Percentiles rank a stretch among this genome's conserved stretches.
phyloP scores from a whole-genome alignment of 1,284 basidiomycete species.

The Ceratobasidium sp. region DNA sequence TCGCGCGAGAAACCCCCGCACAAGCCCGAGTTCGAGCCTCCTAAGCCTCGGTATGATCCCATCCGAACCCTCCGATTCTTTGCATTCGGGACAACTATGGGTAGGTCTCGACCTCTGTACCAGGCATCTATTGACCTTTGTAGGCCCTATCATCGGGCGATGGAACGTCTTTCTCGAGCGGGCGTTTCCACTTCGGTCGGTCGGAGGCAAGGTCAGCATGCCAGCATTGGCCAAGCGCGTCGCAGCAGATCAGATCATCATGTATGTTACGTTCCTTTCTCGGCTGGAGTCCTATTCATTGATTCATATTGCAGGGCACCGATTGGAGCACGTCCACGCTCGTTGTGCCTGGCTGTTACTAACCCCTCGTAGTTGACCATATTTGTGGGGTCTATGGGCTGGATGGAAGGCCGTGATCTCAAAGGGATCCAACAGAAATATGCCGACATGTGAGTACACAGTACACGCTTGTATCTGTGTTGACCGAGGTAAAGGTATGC shows the following conservation, averaged over 20 bases:
- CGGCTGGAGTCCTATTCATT: neutral
- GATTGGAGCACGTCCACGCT: slow-evolving; percentile 65
- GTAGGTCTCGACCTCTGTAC: slow-evolving; percentile 53
- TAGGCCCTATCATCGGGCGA: slow-evolving; percentile 77
- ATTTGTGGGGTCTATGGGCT: slow-evolving; percentile 85
- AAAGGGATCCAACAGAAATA: slow-evolving; percentile 76
- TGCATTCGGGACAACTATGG: slow-evolving; percentile 79
- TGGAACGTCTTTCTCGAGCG: slow-evolving; percentile 85
- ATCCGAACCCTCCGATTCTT: slow-evolving; percentile 83
- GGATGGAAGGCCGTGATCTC: slow-evolving; percentile 79
- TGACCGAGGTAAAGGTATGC: no score
- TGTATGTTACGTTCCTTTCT: slow-evolving; percentile 60
- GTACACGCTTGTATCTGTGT: slow-evolving; percentile 50
- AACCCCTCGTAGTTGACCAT: slow-evolving; percentile 62
- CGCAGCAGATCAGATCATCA: slow-evolving; percentile 78
- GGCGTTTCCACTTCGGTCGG: slow-evolving; percentile 67
- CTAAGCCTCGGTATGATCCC: slow-evolving; percentile 61
- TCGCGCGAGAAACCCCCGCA: slow-evolving; percentile 37
- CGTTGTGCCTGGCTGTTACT: neutral
- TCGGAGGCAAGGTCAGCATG: slow-evolving; percentile 57
- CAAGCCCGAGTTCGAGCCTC: slow-evolving; percentile 42
- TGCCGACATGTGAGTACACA: slow-evolving; percentile 28
- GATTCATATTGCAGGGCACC: slow-evolving; percentile 67
- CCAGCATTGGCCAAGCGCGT: slow-evolving; percentile 78
- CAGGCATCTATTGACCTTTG: slow-evolving; percentile 39